These are phyloP conservation scores for Fusarium irregulare DNA, from an alignment of 2,329 filamentous ascomycete genomes.

Conservation along the genomic window DNA sequence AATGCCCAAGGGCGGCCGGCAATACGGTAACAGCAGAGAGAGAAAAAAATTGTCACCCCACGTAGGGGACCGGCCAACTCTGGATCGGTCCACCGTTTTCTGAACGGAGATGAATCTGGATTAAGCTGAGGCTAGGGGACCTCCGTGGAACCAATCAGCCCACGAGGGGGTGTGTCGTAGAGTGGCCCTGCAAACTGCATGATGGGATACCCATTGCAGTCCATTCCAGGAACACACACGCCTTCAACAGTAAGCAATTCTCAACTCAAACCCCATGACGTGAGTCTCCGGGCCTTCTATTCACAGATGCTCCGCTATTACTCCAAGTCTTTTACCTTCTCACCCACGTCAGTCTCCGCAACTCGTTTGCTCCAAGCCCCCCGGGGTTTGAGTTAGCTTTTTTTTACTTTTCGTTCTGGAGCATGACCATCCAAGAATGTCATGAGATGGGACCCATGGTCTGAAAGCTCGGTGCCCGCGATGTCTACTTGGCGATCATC, in stretches of 20 bases:
- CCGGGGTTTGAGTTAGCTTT: slow-evolving; percentile 30
- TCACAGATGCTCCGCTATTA: slow-evolving; percentile 24
- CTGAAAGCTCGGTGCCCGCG: slow-evolving; percentile 26
- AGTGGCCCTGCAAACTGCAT: neutral
- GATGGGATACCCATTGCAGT: neutral
- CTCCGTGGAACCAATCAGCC: slow-evolving; percentile 12
- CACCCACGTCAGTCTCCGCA: slow-evolving; percentile 36
- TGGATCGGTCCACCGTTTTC: slow-evolving; percentile 33
- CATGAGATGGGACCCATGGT: slow-evolving; percentile 37
- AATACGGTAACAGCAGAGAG: slow-evolving; percentile 16
- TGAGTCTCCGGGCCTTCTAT: slow-evolving; percentile 34
- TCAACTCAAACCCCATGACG: slow-evolving; percentile 21
- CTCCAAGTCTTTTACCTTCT: slow-evolving; percentile 29
- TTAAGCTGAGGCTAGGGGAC: slow-evolving; percentile 10
- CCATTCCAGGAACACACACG: slow-evolving; percentile 13
- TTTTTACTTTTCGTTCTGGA: slow-evolving; percentile 28
- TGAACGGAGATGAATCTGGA: slow-evolving; percentile 37
- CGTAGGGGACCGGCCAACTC: slow-evolving; percentile 1
- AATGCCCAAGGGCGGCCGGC: slow-evolving; percentile 18
- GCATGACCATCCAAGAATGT: slow-evolving; percentile 34
- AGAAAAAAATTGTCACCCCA: slow-evolving; percentile 19
- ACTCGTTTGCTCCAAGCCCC: slow-evolving; percentile 29
- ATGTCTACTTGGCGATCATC: slow-evolving; percentile 27
- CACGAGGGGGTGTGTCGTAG: slow-evolving; percentile 1
- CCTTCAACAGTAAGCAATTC: neutral